A percentile compares a stretch with the other conserved stretches of the same genome.
Conservation (phyloP, 2,329 filamentous ascomycete species). For the Aspergillus neotritici region DNA sequence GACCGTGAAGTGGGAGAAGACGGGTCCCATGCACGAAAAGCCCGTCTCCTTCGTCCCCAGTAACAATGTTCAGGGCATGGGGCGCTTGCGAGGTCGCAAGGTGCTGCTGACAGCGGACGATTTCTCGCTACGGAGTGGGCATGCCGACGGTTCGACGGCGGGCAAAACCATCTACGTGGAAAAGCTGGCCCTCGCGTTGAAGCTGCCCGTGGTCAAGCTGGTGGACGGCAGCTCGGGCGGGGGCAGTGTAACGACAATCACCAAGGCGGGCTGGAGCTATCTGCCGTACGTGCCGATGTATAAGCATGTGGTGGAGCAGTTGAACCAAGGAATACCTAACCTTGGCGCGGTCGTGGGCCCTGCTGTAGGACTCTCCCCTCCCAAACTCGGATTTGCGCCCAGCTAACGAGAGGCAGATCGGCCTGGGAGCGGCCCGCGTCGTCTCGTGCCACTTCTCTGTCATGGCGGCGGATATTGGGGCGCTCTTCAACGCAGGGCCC, state of each 20-base stretch:
- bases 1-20: conserved; percentile 53
- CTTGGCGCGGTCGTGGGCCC: conserved; percentile 59
- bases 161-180: conserved; percentile 59
- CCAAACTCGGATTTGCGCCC: background rate
- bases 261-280: conserved; percentile 53
- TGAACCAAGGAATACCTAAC: conserved; percentile 61
- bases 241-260: conserved; percentile 57
- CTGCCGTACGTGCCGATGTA: conserved; percentile 55
- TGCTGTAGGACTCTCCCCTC: conserved; percentile 35
- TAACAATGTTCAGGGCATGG: conserved; percentile 59
- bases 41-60: conserved; percentile 51
- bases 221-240: conserved; percentile 61
- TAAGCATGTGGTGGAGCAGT: conserved; percentile 49
- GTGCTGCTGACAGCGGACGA: conserved; percentile 60
- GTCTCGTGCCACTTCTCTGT: conserved; percentile 60
- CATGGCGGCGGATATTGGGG: conserved; percentile 59
- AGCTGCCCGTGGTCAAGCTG: conserved; percentile 57
- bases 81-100: conserved; percentile 48
- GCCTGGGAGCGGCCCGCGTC: conserved; percentile 57
- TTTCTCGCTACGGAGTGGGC: conserved; percentile 58
- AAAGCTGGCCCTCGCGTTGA: conserved; percentile 53
- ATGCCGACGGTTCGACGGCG: conserved; percentile 56
- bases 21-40: conserved; percentile 30
- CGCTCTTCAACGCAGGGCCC: conserved; percentile 59
- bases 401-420: conserved; percentile 39